Conservation (phyloP, 2,329 filamentous ascomycete genomes). For the Penicillium vulpinum region DNA sequence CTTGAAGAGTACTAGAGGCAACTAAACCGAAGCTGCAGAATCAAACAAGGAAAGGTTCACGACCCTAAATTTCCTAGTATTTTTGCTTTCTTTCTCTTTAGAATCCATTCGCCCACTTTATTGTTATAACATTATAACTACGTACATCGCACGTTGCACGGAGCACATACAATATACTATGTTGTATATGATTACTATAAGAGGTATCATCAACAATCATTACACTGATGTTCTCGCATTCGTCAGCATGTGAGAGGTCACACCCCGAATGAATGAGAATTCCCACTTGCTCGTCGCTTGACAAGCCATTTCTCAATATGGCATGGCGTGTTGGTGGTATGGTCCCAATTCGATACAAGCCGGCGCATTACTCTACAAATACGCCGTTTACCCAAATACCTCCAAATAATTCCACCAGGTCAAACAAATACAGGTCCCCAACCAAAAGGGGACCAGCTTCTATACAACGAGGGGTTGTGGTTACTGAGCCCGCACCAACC, state of each 20-base stretch:
- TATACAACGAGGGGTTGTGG: background rate
- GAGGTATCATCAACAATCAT: background rate
- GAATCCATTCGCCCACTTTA: background rate
- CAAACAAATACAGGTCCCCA: background rate
- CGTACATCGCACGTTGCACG: background rate
- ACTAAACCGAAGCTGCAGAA: conserved; percentile 6
- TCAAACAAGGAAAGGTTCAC: background rate
- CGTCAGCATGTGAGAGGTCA: background rate
- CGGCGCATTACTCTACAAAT: background rate
- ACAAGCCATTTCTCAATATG: background rate
- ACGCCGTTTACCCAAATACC: background rate
- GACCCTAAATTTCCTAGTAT: background rate
- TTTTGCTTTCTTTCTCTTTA: background rate
- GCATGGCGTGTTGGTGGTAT: background rate
- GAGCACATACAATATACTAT: background rate
- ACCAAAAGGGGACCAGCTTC: background rate
- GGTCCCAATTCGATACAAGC: background rate
- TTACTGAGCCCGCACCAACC: background rate
- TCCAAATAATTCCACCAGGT: background rate
- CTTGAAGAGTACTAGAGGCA: background rate
- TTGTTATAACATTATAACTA: background rate
- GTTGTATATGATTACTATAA: background rate
- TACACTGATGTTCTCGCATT: conserved; percentile 1
- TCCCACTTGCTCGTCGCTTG: background rate
- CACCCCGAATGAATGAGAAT: background rate